Evolutionary conservation across 2,329 filamentous ascomycete genomes (phyloP).

Genomic region (Fusarium papillatum): DNA sequence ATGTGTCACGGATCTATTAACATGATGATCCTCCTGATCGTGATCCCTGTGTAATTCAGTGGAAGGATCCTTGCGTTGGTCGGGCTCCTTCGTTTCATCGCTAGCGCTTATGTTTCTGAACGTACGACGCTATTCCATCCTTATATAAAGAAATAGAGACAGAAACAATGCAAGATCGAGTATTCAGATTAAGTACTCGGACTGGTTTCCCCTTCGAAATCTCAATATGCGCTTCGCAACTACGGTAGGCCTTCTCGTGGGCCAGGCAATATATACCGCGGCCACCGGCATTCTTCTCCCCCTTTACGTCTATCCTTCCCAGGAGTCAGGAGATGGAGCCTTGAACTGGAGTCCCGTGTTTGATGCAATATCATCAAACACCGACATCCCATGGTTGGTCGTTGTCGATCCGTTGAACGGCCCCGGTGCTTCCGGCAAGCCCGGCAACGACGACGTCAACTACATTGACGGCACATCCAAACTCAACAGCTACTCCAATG

Average conservation of each 20-base stretch:
- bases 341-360: conserved; percentile 40
- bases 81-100: not conserved
- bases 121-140: not conserved
- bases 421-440: conserved; percentile 31
- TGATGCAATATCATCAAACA: conserved; percentile 15
- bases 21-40: not conserved
- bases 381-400: conserved; percentile 28
- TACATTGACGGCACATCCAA: conserved; percentile 37
- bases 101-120: not conserved
- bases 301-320: conserved; percentile 40
- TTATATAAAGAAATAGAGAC: not conserved
- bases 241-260: not conserved
- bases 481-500: conserved; percentile 36
- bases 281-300: conserved; percentile 37
- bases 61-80: not conserved
- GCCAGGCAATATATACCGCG: conserved; percentile 2
- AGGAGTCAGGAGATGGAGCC: conserved; percentile 31
- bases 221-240: not conserved
- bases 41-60: not conserved
- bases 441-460: conserved; percentile 38
- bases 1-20: not conserved
- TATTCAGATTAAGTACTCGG: no score
- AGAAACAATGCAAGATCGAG: no score
- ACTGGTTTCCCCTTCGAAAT: not conserved
- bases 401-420: conserved; percentile 40